Base-by-base conservation (phyloP, 2,329 filamentous ascomycete genomes). In the Ophiocordyceps camponoti-saundersi region DNA sequence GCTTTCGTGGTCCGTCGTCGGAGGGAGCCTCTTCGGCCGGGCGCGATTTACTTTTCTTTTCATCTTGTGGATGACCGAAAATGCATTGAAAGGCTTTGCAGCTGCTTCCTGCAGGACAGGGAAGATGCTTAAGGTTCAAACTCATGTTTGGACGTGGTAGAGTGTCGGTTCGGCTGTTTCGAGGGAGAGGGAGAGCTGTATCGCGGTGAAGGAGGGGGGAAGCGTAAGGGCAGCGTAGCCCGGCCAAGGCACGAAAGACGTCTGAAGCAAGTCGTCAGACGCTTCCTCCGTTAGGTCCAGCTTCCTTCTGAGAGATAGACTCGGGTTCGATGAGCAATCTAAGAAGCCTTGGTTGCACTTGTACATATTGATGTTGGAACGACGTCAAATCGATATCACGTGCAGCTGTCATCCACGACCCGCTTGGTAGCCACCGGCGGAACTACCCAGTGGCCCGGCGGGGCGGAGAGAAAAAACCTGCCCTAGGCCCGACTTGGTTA, bases 61-160 rank as follows among this genome's bases (percentile, higher is more conserved):
- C 40, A 29, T 70, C 65, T 20, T 54, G 56, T 32, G 59, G 58
- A 52, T 73, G 69, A 26, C 67, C 66, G 52, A 74, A 74, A 39
- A 73, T 64, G 53, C 71, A 74, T 49, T 67, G 62, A 52, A 71
- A 71, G 16, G 70, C 69, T 10, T 64, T 69, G 53, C 71, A 74
- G 2, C 50, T 59, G 44, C 65, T 61, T 45, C 70, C 70, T 20
- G 68, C 69, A 6, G 71, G 71, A 52, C 71, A 74, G 11, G 69
- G 68, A 44, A 74, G 66, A 49, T 65, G 65, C 53, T 71, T 73
- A 50, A 73, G 67, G 44, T 57, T 54, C 48, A 66, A 50, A 49
- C 62, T 64, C 64, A 66, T 66, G 41, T 39, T n/a, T 16, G 18
- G 11, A 18, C 5, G 36, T 3, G 6, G 36, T 18, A 18, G 11